These are phyloP conservation scores for Speleostelium caveatum DNA, from an alignment of 78 protist species.

Conservation along the genomic window DNA sequence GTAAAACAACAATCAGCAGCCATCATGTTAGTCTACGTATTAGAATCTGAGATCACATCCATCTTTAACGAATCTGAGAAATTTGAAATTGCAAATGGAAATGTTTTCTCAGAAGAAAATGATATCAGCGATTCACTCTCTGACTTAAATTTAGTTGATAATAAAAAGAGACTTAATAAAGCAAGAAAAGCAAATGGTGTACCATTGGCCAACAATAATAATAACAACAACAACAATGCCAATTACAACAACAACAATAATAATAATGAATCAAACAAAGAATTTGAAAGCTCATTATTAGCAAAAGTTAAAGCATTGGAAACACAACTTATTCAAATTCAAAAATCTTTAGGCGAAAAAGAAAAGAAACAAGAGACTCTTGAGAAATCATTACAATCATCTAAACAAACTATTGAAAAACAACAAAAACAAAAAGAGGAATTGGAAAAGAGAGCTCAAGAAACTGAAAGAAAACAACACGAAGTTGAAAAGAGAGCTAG, in stretches of 20 bases:
- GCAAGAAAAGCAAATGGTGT: not conserved
- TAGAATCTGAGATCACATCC: not conserved
- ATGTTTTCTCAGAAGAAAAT: not conserved
- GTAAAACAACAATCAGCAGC: not conserved
- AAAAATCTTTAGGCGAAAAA: not conserved
- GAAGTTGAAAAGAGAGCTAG: not conserved
- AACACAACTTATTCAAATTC: not conserved
- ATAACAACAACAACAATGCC: not conserved
- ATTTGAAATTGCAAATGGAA: not conserved
- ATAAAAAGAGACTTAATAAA: not conserved
- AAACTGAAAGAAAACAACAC: not conserved
- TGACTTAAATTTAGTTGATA: too few species aligned
- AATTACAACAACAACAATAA: not conserved
- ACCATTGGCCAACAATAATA: not conserved
- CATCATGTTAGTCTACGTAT: conserved; percentile 19
- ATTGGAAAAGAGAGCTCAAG: not conserved
- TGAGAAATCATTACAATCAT: not conserved
- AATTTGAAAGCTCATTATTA: not conserved
- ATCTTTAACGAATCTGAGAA: conserved; percentile 5
- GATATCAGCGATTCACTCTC: not conserved
- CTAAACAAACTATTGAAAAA: not conserved
- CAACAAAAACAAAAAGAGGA: not conserved
- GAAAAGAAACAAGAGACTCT: not conserved
- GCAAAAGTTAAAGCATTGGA: not conserved
- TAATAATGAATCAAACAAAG: too few species aligned